phyloP scores from a whole-genome alignment of 352 stramenopile genomes.

The Phytophthora rubi region DNA sequence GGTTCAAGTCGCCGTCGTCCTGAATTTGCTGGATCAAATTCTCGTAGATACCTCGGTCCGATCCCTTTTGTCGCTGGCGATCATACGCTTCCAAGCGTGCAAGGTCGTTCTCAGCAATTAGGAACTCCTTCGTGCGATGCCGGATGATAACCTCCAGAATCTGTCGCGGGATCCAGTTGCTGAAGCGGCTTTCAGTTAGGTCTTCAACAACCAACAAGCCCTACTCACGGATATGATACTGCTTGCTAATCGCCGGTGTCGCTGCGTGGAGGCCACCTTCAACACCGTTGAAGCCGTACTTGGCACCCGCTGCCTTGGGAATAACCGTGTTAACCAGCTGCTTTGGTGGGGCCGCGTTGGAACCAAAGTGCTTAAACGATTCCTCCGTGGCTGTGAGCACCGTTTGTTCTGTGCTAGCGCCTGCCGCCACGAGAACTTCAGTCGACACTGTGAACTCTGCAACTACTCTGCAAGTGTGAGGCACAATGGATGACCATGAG shows the following conservation, averaged over 20 bases:
- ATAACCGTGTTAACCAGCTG: conserved; percentile 83
- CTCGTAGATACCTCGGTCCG: conserved; percentile 85
- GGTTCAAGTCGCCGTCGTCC: conserved; percentile 82
- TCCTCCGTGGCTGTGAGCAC: conserved; percentile 68
- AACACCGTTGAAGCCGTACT: conserved; percentile 68
- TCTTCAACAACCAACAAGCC: conserved; percentile 84
- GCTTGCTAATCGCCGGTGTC: conserved; percentile 76
- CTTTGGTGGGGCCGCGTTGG: conserved; percentile 63
- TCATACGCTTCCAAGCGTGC: conserved; percentile 82
- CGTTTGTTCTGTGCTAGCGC: conserved; percentile 67
- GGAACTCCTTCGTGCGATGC: conserved; percentile 74
- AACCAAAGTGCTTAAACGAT: conserved; percentile 76
- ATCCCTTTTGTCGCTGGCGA: conserved; percentile 76
- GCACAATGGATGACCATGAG: conserved; percentile 25
- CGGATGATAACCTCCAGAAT: conserved; percentile 85
- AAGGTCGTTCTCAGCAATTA: conserved; percentile 79
- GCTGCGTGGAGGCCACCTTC: conserved; percentile 54
- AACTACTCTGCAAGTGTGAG: conserved; percentile 60
- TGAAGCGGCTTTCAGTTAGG: conserved; percentile 83
- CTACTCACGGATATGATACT: conserved; percentile 88
- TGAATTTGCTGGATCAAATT: conserved; percentile 91
- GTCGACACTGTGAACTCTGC: conserved; percentile 82
- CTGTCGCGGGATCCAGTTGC: conserved; percentile 84
- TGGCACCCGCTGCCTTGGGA: conserved; percentile 65
- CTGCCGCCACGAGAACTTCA: conserved; percentile 62